phyloP scores from a whole-genome alignment of 768 basidiomycete genomes.

The Lepiota subincarnata region DNA sequence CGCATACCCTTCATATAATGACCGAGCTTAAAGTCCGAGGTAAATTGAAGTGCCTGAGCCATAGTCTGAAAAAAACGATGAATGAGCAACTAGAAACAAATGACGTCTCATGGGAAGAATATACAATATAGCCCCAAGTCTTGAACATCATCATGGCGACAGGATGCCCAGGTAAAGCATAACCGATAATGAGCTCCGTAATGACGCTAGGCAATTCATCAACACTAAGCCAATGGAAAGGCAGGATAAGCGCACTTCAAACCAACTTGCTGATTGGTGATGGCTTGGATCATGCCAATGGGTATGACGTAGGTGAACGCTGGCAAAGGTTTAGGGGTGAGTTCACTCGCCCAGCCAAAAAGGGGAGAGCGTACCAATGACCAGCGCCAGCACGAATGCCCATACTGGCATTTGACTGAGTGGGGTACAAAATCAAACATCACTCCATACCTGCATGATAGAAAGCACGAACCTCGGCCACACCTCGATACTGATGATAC shows the following conservation, averaged over 20 bases:
- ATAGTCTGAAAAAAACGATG: slow-evolving; percentile 32
- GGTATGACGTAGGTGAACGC: slow-evolving; percentile 67
- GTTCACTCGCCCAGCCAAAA: slow-evolving; percentile 17
- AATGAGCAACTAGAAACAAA: neutral
- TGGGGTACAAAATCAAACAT: slow-evolving; percentile 36
- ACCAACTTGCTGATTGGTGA: slow-evolving; percentile 74
- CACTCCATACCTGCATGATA: slow-evolving; percentile 26
- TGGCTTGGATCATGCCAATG: slow-evolving; percentile 56
- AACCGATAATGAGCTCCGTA: slow-evolving; percentile 58
- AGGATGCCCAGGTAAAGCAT: slow-evolving; percentile 65
- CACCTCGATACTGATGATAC: slow-evolving; percentile 59
- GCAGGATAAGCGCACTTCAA: slow-evolving; percentile 34
- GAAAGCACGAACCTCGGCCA: slow-evolving; percentile 47
- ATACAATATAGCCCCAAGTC: slow-evolving; percentile 49
- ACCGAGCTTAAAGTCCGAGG: slow-evolving; percentile 65
- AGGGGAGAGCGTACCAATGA: slow-evolving; percentile 45
- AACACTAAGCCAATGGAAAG: neutral
- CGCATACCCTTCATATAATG: slow-evolving; percentile 72
- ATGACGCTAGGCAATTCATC: slow-evolving; percentile 35
- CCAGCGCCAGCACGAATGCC: slow-evolving; percentile 58
- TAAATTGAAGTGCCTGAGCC: slow-evolving; percentile 53
- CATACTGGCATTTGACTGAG: slow-evolving; percentile 30
- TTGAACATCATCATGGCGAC: slow-evolving; percentile 74
- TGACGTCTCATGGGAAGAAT: neutral
- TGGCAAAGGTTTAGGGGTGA: slow-evolving; percentile 17